phyloP scores from a whole-genome alignment of 2,329 filamentous ascomycete species.

The Fusarium falciforme region DNA sequence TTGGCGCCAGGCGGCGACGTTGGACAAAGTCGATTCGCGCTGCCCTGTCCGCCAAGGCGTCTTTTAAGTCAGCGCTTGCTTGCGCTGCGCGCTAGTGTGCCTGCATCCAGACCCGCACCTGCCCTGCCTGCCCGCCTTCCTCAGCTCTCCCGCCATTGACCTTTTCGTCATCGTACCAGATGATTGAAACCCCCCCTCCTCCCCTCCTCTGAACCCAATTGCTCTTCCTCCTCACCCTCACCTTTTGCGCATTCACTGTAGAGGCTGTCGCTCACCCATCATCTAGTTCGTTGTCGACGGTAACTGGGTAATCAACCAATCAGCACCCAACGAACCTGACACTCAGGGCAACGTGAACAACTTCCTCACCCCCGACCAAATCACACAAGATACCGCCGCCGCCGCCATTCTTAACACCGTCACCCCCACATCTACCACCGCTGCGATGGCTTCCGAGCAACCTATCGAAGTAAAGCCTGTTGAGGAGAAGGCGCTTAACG shows the following conservation, averaged over 20 bases:
- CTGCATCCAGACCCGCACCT: slow-evolving; percentile 40
- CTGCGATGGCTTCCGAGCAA: slow-evolving; percentile 69
- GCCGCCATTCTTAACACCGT: slow-evolving; percentile 73
- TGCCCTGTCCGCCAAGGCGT: slow-evolving; percentile 26
- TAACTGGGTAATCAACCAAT: slow-evolving; percentile 85
- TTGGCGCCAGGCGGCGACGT: slow-evolving; percentile 28
- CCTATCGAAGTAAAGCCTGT: slow-evolving; percentile 62
- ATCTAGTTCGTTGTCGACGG: slow-evolving; percentile 93
- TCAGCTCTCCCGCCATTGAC: slow-evolving; percentile 23
- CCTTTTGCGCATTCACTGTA: slow-evolving; percentile 10
- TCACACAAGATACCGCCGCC: slow-evolving; percentile 61
- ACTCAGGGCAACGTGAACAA: slow-evolving; percentile 90
- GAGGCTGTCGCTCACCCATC: slow-evolving; percentile 39
- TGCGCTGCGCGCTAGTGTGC: slow-evolving; percentile 36
- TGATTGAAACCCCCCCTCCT: slow-evolving; percentile 30
- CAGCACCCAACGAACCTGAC: slow-evolving; percentile 85
- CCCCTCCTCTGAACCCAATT: slow-evolving; percentile 37
- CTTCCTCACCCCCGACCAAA: slow-evolving; percentile 81
- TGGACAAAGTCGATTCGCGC: slow-evolving; percentile 20
- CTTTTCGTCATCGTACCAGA: slow-evolving; percentile 37
- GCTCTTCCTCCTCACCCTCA: slow-evolving; percentile 22
- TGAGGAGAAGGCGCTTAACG: slow-evolving; percentile 34
- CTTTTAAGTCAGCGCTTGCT: slow-evolving; percentile 32
- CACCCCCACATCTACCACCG: slow-evolving; percentile 77
- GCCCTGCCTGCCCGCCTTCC: slow-evolving; percentile 6